These are phyloP conservation scores for Plasmopara viticola DNA, from an alignment of 352 stramenopile genomes.

Conservation along the genomic window DNA sequence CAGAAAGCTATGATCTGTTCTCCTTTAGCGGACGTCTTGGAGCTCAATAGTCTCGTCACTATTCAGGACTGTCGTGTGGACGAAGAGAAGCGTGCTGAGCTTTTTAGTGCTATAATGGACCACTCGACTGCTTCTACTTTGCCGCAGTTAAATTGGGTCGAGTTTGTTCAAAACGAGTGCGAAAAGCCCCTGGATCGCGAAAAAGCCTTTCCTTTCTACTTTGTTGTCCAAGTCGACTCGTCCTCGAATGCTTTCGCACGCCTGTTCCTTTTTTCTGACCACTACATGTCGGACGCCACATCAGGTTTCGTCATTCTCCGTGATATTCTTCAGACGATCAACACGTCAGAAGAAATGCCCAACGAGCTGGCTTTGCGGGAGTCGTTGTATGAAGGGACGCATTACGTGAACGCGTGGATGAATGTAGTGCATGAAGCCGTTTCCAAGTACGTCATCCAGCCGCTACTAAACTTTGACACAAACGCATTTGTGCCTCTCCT, in stretches of 20 bases:
- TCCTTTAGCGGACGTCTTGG: constrained; percentile 32
- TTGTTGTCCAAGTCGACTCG: constrained; percentile 36
- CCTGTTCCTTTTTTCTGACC: constrained; percentile 44
- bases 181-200: constrained; percentile 38
- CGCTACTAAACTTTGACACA: constrained; percentile 54
- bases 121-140: background rate
- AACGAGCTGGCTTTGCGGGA: constrained; percentile 26
- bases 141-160: constrained; percentile 27
- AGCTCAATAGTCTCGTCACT: constrained; percentile 32
- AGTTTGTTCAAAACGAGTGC: constrained; percentile 40
- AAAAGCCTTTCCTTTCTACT: constrained; percentile 40
- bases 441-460: constrained; percentile 58
- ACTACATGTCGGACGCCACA: constrained; percentile 54
- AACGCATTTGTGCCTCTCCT: constrained; percentile 37
- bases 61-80: constrained; percentile 23
- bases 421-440: constrained; percentile 46
- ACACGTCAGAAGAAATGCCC: constrained; percentile 3
- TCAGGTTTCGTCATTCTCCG: constrained; percentile 41
- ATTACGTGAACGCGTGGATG: constrained; percentile 46
- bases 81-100: constrained; percentile 26
- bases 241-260: constrained; percentile 34
- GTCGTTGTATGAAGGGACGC: constrained; percentile 54
- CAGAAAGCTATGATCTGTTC: constrained; percentile 50
- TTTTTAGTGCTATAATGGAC: constrained; percentile 12
- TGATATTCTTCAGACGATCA: constrained; percentile 32